Conservation (phyloP, 768 basidiomycete genomes). For the Pisolithus marmoratus region DNA sequence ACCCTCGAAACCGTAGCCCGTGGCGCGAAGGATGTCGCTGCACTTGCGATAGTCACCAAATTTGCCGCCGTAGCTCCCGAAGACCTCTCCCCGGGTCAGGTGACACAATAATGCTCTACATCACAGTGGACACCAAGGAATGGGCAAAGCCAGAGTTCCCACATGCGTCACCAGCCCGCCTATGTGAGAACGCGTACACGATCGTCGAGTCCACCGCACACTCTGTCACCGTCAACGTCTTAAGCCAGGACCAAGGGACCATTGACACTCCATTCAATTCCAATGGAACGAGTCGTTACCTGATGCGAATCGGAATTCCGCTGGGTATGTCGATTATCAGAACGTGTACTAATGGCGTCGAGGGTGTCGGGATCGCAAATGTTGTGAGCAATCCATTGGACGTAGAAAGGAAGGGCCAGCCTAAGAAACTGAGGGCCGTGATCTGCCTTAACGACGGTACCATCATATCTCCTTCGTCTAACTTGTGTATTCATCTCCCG, state of each 20-base stretch:
- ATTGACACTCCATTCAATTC: slow-evolving; percentile 95
- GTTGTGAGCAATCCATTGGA: slow-evolving; percentile 78
- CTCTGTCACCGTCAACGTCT: slow-evolving; percentile 91
- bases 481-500: neutral
- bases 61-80: slow-evolving; percentile 88
- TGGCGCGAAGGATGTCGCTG: slow-evolving; percentile 83
- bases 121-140: slow-evolving; percentile 71
- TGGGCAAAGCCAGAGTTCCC: slow-evolving; percentile 95
- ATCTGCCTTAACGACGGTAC: slow-evolving; percentile 89
- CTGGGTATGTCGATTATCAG: slow-evolving; percentile 93
- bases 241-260: slow-evolving; percentile 54
- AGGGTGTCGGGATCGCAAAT: slow-evolving; percentile 91
- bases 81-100: slow-evolving; percentile 47
- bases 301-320: slow-evolving; percentile 86
- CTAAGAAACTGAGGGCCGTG: slow-evolving; percentile 68
- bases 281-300: slow-evolving; percentile 90
- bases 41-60: slow-evolving; percentile 88
- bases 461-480: neutral
- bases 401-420: slow-evolving; percentile 62
- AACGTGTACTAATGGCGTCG: slow-evolving; percentile 75
- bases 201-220: slow-evolving; percentile 92
- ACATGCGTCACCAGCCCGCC: slow-evolving; percentile 70
- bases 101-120: slow-evolving; percentile 81
- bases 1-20: slow-evolving; percentile 80
- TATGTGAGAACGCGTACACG: slow-evolving; percentile 92